Evolutionary conservation across 2,329 filamentous ascomycete genomes (phyloP), one percentile per base, ranked within the genome.

Genomic region (Pseudogymnoascus sp.): DNA sequence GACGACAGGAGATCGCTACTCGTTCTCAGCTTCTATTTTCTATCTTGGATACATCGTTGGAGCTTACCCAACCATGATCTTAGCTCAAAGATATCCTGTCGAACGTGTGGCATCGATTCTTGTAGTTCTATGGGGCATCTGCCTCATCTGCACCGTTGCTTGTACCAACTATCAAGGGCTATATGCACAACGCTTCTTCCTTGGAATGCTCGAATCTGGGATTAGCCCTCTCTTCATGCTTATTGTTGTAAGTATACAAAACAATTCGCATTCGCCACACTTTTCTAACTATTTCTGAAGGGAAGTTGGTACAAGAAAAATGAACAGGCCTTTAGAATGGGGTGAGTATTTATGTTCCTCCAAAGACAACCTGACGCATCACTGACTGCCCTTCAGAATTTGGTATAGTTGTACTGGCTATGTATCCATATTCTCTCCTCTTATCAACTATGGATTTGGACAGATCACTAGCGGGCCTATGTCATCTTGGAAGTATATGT

Each of bases 301-400:
- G 45, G 70, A 6, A 69, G 66, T 14, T 79, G 73, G 70, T 79
- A 78, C 58, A 77, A 72, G 67, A 74, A 59, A 75, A 78, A 61
- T 73, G 78, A 65, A 72, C 76, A 10, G 67, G 74, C 67, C 69
- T 74, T 2, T 74, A 74, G 68, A 71, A 73, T 38, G 70, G 78
- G 74, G 0, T 88, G 87, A 68, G 84, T 79, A 8, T 86, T 88
- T 68, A 83, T 83, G 0, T 83, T 86, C 70, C 81, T 87, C 52
- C 71, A 69, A 0, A 75, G 8, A 16, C 16, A 52, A n/a, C 10
- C 11, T 33, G 52, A 35, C 19, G 19, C 7, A 19, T 52, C 10
- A 7, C 26, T 55, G 4, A 49, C 41, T 8, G 35, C 16, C 41
- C 16, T 61, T 31, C 6, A 60, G 38, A 29, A 61, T 43, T 19